Percentiles rank a stretch among this genome's conserved stretches.
phyloP scores from a whole-genome alignment of 805 yeast species.

The Pichia nakasei region DNA sequence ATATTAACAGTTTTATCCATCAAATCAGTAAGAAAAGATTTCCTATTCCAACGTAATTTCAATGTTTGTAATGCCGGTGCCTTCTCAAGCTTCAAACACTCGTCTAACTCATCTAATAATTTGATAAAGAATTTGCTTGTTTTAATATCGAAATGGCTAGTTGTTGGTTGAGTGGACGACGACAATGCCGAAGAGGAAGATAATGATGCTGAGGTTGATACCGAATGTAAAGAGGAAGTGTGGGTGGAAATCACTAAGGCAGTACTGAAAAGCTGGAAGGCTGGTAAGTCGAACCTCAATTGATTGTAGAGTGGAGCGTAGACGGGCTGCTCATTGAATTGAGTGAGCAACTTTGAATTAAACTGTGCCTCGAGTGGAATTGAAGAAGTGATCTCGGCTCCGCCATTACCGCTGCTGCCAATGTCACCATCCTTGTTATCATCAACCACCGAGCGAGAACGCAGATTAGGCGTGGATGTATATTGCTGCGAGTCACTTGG shows the following conservation, averaged over 20 bases:
- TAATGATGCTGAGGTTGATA: too few species aligned
- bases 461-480: background rate
- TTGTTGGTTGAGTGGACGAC: background rate
- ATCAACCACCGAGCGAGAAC: background rate
- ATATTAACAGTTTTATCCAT: conserved; percentile 75
- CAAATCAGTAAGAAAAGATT: conserved; percentile 55
- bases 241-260: conserved; percentile 25
- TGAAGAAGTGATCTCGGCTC: background rate
- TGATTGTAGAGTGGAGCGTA: conserved; percentile 27
- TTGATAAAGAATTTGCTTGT: conserved; percentile 53
- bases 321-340: conserved; percentile 19
- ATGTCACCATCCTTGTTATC: too few species aligned
- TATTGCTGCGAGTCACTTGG: background rate
- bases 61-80: conserved; percentile 45
- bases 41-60: conserved; percentile 39
- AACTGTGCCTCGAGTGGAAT: conserved; percentile 13
- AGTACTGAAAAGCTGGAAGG: conserved; percentile 37
- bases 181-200: too few species aligned
- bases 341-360: conserved; percentile 10
- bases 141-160: conserved; percentile 26
- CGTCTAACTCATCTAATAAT: conserved; percentile 71
- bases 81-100: conserved; percentile 52
- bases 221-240: too few species aligned
- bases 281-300: conserved; percentile 35
- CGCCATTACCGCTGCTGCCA: too few species aligned